Conservation (phyloP, 2,329 filamentous ascomycete genomes). For the Fusarium gaditjirri region DNA sequence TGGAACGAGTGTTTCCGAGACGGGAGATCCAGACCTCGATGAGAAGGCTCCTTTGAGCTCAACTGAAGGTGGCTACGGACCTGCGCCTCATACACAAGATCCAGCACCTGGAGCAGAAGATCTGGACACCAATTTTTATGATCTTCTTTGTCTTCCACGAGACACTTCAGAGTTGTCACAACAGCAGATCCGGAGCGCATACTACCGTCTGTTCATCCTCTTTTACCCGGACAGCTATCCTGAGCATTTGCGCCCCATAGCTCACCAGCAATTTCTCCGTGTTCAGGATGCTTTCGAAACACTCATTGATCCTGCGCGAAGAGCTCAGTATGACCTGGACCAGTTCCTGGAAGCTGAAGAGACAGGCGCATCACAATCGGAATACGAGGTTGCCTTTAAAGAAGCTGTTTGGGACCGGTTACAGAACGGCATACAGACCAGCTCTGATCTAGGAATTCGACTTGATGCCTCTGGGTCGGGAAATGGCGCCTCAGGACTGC, state of each 20-base stretch:
- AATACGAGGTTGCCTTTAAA: constrained; percentile 34
- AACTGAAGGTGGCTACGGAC: constrained; percentile 14
- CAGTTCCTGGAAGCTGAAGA: constrained; percentile 37
- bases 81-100: constrained; percentile 1
- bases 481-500: constrained; percentile 18
- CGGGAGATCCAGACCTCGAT: constrained; percentile 17
- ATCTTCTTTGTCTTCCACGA: constrained; percentile 57
- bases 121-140: constrained; percentile 53
- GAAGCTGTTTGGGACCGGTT: constrained; percentile 36
- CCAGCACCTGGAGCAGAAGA: not conserved
- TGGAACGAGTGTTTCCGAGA: constrained; percentile 41
- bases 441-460: constrained; percentile 54
- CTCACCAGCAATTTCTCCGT: constrained; percentile 54
- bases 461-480: constrained; percentile 46
- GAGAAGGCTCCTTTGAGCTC: constrained; percentile 26
- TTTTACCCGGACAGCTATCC: constrained; percentile 58
- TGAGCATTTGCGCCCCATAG: constrained; percentile 51
- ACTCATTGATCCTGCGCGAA: constrained; percentile 56
- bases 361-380: constrained; percentile 27
- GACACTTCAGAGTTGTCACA: constrained; percentile 41
- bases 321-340: constrained; percentile 55
- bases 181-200: constrained; percentile 56
- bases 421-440: constrained; percentile 41
- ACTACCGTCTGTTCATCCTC: constrained; percentile 56
- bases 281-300: constrained; percentile 60